Evolutionary conservation across 805 yeast genomes (phyloP).

Genomic region (Pichia thaimueangensis): DNA sequence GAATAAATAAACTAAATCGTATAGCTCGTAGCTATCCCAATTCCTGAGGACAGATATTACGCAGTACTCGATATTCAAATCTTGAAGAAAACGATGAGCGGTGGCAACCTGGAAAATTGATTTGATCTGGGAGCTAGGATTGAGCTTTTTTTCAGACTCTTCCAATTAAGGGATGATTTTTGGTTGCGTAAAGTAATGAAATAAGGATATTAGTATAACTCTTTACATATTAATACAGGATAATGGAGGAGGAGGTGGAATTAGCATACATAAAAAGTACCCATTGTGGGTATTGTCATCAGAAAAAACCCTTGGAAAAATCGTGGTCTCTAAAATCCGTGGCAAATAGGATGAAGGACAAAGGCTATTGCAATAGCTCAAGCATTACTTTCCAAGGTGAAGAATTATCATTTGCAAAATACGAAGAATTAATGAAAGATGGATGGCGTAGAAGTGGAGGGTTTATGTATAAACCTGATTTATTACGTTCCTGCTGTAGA

Average conservation of each 20-base stretch:
- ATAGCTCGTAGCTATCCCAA: no score
- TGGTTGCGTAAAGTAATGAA: no score
- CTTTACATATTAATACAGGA: no score
- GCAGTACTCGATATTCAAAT: no score
- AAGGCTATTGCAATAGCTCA: conserved; percentile 21
- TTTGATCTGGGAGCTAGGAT: no score
- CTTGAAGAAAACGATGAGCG: no score
- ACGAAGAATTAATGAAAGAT: conserved; percentile 59
- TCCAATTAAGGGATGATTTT: no score
- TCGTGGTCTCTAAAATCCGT: conserved; percentile 26
- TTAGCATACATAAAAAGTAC: conserved; percentile 33
- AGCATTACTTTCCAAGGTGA: conserved; percentile 22
- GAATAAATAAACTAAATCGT: no score
- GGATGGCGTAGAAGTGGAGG: conserved; percentile 80
- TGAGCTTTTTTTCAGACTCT: no score
- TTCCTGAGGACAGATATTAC: no score
- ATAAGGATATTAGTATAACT: no score
- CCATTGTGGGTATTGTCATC: conserved; percentile 69
- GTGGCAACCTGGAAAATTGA: no score
- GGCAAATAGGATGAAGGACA: conserved; percentile 7
- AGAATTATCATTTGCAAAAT: conserved; percentile 36
- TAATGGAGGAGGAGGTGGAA: not conserved
- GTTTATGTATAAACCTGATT: conserved; percentile 53
- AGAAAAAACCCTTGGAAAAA: conserved; percentile 24
- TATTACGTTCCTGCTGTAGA: conserved; percentile 69